Percentiles rank a stretch among this genome's conserved stretches.
These are phyloP conservation scores for Umbilicus rupestris DNA, from an alignment of 164 flowering plant species.

Conservation along the genomic window DNA sequence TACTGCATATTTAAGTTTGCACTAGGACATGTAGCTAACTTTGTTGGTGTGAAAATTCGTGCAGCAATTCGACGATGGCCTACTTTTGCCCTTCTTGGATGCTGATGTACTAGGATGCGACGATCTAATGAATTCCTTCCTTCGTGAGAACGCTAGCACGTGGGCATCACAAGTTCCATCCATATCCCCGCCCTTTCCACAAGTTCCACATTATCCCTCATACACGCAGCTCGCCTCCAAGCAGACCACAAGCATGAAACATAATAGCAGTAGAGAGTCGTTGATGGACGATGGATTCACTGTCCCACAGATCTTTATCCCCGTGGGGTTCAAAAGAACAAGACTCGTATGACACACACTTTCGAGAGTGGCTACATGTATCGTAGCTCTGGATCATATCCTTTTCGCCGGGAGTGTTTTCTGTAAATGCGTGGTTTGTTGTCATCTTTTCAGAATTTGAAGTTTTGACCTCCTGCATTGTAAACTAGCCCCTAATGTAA, in stretches of 20 bases:
- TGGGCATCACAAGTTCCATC: constrained; percentile 24
- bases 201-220: constrained; percentile 22
- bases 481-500: background rate
- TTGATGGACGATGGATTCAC: constrained; percentile 45
- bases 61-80: constrained; percentile 2
- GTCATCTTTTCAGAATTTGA: background rate
- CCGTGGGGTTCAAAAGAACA: constrained; percentile 40
- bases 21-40: background rate
- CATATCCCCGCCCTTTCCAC: constrained; percentile 27
- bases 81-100: background rate
- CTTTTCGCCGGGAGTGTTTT: background rate
- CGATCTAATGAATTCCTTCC: constrained; percentile 14
- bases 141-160: constrained; percentile 25
- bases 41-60: background rate
- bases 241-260: constrained; percentile 17
- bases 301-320: constrained; percentile 65
- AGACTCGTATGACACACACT: constrained; percentile 28
- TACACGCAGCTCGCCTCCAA: constrained; percentile 16
- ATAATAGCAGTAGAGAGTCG: constrained; percentile 13
- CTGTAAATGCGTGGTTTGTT: background rate
- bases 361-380: background rate
- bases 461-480: background rate
- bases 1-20: background rate
- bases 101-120: background rate
- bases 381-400: background rate